Evolutionary conservation across 176 grass and related monocot genomes (phyloP).

Genomic region (Avena atlantica): DNA sequence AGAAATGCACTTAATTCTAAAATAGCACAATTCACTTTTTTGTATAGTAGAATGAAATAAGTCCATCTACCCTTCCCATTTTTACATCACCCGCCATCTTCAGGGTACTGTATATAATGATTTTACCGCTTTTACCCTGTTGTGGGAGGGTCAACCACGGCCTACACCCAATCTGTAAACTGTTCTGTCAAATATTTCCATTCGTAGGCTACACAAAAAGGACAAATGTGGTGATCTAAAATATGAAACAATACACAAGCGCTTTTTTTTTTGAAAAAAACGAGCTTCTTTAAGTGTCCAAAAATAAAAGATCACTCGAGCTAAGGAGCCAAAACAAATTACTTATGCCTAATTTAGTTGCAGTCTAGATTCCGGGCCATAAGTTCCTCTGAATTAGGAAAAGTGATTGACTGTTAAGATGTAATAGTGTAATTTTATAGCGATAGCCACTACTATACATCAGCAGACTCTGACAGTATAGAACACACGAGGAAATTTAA

Average conservation of each 20-base stretch:
- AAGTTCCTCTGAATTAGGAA: neutral
- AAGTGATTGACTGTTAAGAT: neutral
- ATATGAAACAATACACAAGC: too few relatives aligned
- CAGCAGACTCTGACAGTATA: too few relatives aligned
- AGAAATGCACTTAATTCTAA: neutral
- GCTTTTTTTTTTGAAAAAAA: too few relatives aligned
- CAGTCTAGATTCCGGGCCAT: neutral
- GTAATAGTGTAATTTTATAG: neutral
- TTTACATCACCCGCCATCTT: neutral
- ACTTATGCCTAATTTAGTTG: neutral
- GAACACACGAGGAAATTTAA: too few relatives aligned
- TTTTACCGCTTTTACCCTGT: neutral
- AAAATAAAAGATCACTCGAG: too few relatives aligned
- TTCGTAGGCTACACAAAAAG: neutral
- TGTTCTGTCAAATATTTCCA: neutral
- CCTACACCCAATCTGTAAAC: neutral
- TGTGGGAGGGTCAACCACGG: neutral
- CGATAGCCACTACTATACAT: too few relatives aligned
- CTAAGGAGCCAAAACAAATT: too few relatives aligned
- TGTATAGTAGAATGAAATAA: neutral
- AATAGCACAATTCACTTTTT: neutral
- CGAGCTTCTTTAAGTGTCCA: too few relatives aligned
- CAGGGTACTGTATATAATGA: neutral
- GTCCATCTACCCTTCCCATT: neutral
- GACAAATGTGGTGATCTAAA: too few relatives aligned